Evolutionary conservation across 176 grass and related monocot species (phyloP), one percentile per base, ranked within the genome.

Genomic region (Rhynchospora breviuscula): DNA sequence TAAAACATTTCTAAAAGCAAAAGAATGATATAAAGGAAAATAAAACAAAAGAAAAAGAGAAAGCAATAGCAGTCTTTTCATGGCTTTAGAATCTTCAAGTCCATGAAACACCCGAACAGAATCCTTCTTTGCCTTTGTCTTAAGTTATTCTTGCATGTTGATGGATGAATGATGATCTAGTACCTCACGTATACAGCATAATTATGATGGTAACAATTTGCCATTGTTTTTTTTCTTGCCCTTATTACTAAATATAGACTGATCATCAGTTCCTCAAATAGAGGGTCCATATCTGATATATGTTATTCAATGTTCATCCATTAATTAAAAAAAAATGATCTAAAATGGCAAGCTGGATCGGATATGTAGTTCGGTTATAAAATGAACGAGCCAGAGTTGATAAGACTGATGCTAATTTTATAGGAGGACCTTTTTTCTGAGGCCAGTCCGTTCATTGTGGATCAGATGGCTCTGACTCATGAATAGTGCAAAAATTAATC

Each of bases 61-160:
- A 15, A 8, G 46, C n/a, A 9, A 5, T 7, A 25, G 45, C 17
- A 44, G 1, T 49, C 56, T 43, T 53, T 65, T 29, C 9, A 64
- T 47, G 35, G 79, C 60, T 82, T 67, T 82, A 12, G 60, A 65
- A 66, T 29, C 35, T 54, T 21, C 71, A 76, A 26, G 26, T 29
- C 40, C 10, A 63, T 60, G 31, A 48, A 26, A 81, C 33, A 19
- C 45, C 11, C 2, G 18, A 45, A 21, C 17, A 40, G 61, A 61
- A 79, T 79, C 52, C 33, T 76, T 14, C 58, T 26, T 82, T 82
- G 60, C 61, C 61, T 82, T 46, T 82, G 19, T 82, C 31, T 82
- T 15, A 82, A 82, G 79, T 82, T 82, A 82, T 82, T 82, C 43
- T 82, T 82, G 1, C 62, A 5, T 43, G 46, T 47, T n/a, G 7